Conservation (phyloP, 805 yeast genomes). For the Candida sithepensis region DNA sequence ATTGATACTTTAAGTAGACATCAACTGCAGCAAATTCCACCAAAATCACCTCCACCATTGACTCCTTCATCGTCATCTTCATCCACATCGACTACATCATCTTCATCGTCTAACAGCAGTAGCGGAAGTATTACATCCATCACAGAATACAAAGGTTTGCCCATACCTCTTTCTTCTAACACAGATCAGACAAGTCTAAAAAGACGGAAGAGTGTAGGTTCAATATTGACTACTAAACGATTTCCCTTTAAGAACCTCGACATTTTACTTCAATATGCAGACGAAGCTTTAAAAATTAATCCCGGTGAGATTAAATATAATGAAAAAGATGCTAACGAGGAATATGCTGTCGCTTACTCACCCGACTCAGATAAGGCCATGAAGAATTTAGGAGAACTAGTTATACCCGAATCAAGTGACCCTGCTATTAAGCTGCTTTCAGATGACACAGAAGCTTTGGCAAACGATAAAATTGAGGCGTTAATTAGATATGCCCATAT, state of each 20-base stretch:
- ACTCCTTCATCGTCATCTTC: slow-evolving; percentile 28
- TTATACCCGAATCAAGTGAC: slow-evolving; percentile 52
- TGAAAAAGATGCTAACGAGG: slow-evolving; percentile 19
- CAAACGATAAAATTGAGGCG: slow-evolving; percentile 64
- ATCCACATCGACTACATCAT: slow-evolving; percentile 15
- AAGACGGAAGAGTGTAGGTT: slow-evolving; percentile 39
- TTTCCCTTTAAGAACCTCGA: slow-evolving; percentile 64
- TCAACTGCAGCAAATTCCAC: slow-evolving; percentile 12
- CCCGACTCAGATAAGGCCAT: slow-evolving; percentile 62
- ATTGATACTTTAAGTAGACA: slow-evolving; percentile 35
- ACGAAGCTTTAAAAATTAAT: slow-evolving; percentile 69
- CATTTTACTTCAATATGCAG: slow-evolving; percentile 60
- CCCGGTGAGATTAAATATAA: slow-evolving; percentile 54
- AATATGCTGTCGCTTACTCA: slow-evolving; percentile 38
- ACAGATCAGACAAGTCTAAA: slow-evolving; percentile 20
- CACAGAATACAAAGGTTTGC: slow-evolving; percentile 56
- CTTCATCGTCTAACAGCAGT: slow-evolving; percentile 11
- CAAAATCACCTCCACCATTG: slow-evolving; percentile 15
- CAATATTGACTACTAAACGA: slow-evolving; percentile 37
- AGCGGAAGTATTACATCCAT: slow-evolving; percentile 19
- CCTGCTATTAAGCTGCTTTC: slow-evolving; percentile 60
- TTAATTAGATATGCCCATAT: slow-evolving; percentile 70
- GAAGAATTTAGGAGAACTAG: slow-evolving; percentile 36
- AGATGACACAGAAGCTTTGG: slow-evolving; percentile 61
- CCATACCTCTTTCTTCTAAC: slow-evolving; percentile 33